Evolutionary conservation across 2,329 filamentous ascomycete genomes (phyloP).

Genomic region (Monilinia laxa): DNA sequence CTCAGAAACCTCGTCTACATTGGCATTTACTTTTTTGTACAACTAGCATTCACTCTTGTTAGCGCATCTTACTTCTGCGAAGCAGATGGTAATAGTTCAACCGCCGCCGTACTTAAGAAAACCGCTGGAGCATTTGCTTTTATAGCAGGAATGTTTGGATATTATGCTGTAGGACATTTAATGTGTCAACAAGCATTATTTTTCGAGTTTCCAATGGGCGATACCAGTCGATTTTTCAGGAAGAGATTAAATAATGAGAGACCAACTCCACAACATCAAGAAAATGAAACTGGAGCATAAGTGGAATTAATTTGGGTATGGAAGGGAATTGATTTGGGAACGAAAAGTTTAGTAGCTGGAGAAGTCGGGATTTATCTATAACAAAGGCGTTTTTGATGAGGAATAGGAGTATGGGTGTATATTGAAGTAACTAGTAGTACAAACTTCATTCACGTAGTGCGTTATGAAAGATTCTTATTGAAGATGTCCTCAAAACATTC

Average conservation of each 20-base stretch:
- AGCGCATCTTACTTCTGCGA: slow-evolving; percentile 48
- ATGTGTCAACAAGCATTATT: slow-evolving; percentile 44
- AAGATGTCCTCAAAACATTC: not conserved
- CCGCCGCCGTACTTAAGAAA: slow-evolving; percentile 39
- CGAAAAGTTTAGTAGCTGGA: not conserved
- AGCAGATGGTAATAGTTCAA: slow-evolving; percentile 45
- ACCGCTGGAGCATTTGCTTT: not conserved
- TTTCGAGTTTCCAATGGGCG: slow-evolving; percentile 45
- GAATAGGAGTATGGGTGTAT: not conserved
- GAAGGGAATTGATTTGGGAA: too few species aligned
- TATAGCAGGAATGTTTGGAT: slow-evolving; percentile 47
- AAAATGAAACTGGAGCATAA: not conserved
- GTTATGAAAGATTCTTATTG: not conserved
- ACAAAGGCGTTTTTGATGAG: not conserved
- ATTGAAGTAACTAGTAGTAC: not conserved
- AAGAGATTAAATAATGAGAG: slow-evolving; percentile 33
- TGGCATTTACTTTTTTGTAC: slow-evolving; percentile 49
- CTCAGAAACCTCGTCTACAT: slow-evolving; percentile 48
- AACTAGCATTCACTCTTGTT: slow-evolving; percentile 47
- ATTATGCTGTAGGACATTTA: slow-evolving; percentile 47
- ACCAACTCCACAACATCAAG: not conserved
- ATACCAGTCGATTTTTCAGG: slow-evolving; percentile 45
- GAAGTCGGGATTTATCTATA: not conserved
- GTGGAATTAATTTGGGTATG: too few species aligned
- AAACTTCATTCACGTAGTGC: not conserved